Percentiles rank a stretch among this genome's conserved stretches.
Conservation (phyloP, 345 rosid species). For the Arabis hirsuta region DNA sequence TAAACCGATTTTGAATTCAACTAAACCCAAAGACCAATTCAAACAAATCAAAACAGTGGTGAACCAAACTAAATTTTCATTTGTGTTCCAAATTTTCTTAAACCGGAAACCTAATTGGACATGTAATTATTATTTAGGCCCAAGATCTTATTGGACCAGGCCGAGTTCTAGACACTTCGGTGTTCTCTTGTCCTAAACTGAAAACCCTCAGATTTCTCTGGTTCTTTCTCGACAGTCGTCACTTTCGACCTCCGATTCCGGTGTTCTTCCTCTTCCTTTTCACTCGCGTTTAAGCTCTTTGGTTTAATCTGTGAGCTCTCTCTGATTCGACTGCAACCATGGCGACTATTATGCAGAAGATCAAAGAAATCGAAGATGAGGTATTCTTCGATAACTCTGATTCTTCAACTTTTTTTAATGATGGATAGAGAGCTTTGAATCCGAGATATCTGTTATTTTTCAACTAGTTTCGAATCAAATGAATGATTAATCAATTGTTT, state of each 20-base stretch:
- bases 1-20: not conserved
- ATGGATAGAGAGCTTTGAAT: conserved; percentile 18
- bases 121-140: conserved; percentile 2
- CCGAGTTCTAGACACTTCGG: conserved; percentile 15
- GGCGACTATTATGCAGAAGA: conserved; percentile 87
- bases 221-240: conserved; percentile 27
- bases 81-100: too few species aligned
- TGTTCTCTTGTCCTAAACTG: not conserved
- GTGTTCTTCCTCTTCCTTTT: conserved; percentile 9
- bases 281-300: not conserved
- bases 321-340: conserved; percentile 44
- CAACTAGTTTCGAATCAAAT: not conserved
- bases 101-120: conserved; percentile 27
- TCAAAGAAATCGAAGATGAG: conserved; percentile 95
- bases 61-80: not conserved
- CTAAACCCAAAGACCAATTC: not conserved
- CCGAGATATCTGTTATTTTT: not conserved
- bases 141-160: conserved; percentile 15
- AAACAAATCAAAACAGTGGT: not conserved
- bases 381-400: conserved; percentile 39
- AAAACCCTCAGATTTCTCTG: conserved; percentile 43
- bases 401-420: not conserved
- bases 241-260: conserved; percentile 19
- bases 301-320: conserved; percentile 13
- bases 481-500: not conserved